These are phyloP conservation scores for Fraxinus baroniana DNA, from an alignment of 305 asterid species.

Conservation along the genomic window DNA sequence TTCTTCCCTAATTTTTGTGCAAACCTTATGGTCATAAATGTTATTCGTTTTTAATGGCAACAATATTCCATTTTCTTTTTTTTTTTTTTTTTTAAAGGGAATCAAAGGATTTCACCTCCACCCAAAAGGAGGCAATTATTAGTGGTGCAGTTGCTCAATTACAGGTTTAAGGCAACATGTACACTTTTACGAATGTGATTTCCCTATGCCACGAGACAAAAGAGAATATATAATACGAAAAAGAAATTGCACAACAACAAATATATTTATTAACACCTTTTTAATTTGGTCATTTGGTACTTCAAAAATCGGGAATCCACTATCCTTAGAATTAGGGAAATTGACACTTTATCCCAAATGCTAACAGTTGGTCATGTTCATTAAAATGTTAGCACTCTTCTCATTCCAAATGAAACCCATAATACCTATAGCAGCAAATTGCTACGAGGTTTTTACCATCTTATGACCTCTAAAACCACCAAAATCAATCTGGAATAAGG, in stretches of 20 bases:
- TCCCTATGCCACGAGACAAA: constrained; percentile 21
- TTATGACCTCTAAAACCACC: not conserved
- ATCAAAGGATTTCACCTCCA: not conserved
- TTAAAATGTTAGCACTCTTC: not conserved
- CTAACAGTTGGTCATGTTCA: not conserved
- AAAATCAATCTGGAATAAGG: not conserved
- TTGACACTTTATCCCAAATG: constrained; percentile 6
- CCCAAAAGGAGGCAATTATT: not conserved
- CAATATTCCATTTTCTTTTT: not conserved
- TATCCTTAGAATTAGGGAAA: constrained; percentile 26
- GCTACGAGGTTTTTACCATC: not conserved
- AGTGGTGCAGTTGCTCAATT: not conserved
- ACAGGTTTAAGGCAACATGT: not conserved
- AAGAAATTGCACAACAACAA: constrained; percentile 10
- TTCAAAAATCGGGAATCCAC: constrained; percentile 33
- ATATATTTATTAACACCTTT: constrained; percentile 37
- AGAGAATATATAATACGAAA: constrained; percentile 1
- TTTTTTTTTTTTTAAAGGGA: not conserved
- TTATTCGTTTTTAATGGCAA: not conserved
- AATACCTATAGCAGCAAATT: not conserved
- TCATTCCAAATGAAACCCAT: not conserved
- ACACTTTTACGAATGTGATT: not conserved
- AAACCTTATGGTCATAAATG: not conserved
- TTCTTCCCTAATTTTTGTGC: not conserved
- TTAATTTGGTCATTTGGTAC: constrained; percentile 38